Evolutionary conservation across 2,329 filamentous ascomycete species (phyloP).

Genomic region (Curvularia eragrostidis): DNA sequence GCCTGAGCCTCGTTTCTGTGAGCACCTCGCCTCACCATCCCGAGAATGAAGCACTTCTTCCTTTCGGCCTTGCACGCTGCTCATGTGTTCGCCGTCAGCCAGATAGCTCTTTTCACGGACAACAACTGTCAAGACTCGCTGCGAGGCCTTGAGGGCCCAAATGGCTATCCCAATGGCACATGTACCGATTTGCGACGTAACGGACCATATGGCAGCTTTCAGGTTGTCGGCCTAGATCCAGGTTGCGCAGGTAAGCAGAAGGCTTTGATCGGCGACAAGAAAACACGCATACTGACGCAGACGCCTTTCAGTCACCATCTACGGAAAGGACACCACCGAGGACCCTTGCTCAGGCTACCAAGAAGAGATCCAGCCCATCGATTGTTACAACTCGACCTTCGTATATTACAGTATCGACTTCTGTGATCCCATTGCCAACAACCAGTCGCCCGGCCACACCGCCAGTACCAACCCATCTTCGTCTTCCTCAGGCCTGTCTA

Average conservation of each 20-base stretch:
- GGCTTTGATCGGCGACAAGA: neutral
- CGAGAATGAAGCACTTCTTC: slow-evolving; percentile 4
- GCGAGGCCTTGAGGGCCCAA: slow-evolving; percentile 19
- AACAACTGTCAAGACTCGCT: slow-evolving; percentile 18
- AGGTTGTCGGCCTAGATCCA: slow-evolving; percentile 32
- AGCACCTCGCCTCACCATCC: neutral
- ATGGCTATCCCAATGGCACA: slow-evolving; percentile 27
- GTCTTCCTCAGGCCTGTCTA: slow-evolving; percentile 7
- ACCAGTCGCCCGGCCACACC: neutral
- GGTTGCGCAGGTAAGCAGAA: slow-evolving; percentile 32
- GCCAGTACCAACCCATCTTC: neutral
- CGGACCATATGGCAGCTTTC: slow-evolving; percentile 28
- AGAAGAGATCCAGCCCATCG: slow-evolving; percentile 12
- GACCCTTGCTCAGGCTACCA: slow-evolving; percentile 12
- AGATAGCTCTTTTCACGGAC: slow-evolving; percentile 22
- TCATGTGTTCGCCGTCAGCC: slow-evolving; percentile 3
- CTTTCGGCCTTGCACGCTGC: neutral
- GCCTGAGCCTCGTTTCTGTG: neutral
- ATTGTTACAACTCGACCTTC: slow-evolving; percentile 16
- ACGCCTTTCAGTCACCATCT: slow-evolving; percentile 10
- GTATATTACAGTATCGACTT: slow-evolving; percentile 17
- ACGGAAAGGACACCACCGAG: slow-evolving; percentile 9
- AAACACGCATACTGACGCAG: neutral
- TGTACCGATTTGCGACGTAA: slow-evolving; percentile 24
- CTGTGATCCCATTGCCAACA: slow-evolving; percentile 3